Evolutionary conservation across 345 rosid genomes (phyloP).

Genomic region (Populus deltoides): DNA sequence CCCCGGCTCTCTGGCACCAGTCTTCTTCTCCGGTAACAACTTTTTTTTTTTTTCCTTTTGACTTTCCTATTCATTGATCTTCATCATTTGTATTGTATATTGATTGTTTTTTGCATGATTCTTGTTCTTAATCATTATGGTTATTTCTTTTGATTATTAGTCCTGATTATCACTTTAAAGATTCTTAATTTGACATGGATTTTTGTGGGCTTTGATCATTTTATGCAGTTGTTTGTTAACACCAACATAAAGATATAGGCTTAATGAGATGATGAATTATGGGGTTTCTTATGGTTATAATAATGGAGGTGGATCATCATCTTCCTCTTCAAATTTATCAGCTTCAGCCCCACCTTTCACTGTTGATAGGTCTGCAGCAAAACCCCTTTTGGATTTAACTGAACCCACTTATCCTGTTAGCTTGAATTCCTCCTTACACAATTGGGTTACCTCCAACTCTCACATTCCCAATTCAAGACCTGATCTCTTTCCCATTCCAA

Average conservation of each 20-base stretch:
- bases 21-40: background rate
- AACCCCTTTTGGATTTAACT: conserved; percentile 36
- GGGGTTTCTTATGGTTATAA: conserved; percentile 25
- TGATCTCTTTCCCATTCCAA: conserved; percentile 7
- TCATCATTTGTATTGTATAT: background rate
- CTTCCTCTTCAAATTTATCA: conserved; percentile 48
- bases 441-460: conserved; percentile 20
- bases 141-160: background rate
- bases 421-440: conserved; percentile 25
- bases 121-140: background rate
- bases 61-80: background rate
- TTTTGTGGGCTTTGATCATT: conserved; percentile 16
- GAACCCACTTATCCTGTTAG: conserved; percentile 28
- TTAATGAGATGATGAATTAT: conserved; percentile 40
- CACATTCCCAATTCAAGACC: conserved; percentile 10
- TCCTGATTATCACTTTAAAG: background rate
- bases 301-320: conserved; percentile 38
- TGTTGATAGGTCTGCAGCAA: conserved; percentile 34
- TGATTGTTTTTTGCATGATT: background rate
- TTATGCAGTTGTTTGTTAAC: background rate
- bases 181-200: background rate
- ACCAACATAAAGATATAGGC: background rate
- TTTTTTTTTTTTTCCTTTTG: background rate
- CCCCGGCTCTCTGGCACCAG: background rate
- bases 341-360: conserved; percentile 62